Evolutionary conservation across 2,329 filamentous ascomycete species (phyloP).

Genomic region (Stachybotrys chartarum): DNA sequence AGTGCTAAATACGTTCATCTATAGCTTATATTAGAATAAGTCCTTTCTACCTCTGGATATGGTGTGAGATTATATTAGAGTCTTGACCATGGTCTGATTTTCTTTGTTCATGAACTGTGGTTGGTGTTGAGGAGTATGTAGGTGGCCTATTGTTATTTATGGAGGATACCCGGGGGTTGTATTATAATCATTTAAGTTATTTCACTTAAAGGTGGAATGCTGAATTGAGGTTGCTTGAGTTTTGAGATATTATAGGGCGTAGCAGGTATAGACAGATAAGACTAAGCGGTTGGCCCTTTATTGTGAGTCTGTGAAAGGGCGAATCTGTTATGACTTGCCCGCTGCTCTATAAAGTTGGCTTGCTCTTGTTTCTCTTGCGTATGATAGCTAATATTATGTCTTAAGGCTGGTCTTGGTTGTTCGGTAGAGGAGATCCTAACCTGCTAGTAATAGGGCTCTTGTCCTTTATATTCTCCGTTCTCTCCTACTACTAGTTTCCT

Average conservation of each 20-base stretch:
- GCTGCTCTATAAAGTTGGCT: conserved; percentile 30
- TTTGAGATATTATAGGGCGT: conserved; percentile 27
- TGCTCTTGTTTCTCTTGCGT: conserved; percentile 29
- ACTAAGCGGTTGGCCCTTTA: conserved; percentile 31
- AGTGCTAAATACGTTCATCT: conserved; percentile 23
- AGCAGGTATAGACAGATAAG: conserved; percentile 31
- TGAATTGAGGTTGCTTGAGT: conserved; percentile 21
- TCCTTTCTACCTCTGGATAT: conserved; percentile 20
- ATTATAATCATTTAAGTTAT: conserved; percentile 19
- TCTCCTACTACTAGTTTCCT: conserved; percentile 7
- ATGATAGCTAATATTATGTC: conserved; percentile 35
- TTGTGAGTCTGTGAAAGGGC: conserved; percentile 31
- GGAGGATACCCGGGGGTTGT: conserved; percentile 7
- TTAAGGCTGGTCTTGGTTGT: conserved; percentile 28
- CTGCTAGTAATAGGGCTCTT: not conserved
- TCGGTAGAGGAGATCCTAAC: conserved; percentile 5
- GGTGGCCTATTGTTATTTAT: conserved; percentile 10
- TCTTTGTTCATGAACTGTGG: not conserved
- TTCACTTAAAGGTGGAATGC: conserved; percentile 24
- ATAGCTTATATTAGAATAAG: conserved; percentile 19
- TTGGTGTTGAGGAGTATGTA: conserved; percentile 1
- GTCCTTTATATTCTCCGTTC: not conserved
- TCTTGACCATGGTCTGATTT: conserved; percentile 17
- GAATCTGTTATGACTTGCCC: conserved; percentile 26
- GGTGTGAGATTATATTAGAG: conserved; percentile 25